phyloP scores from a whole-genome alignment of 768 basidiomycete genomes.

The Tephrocybe sp. region DNA sequence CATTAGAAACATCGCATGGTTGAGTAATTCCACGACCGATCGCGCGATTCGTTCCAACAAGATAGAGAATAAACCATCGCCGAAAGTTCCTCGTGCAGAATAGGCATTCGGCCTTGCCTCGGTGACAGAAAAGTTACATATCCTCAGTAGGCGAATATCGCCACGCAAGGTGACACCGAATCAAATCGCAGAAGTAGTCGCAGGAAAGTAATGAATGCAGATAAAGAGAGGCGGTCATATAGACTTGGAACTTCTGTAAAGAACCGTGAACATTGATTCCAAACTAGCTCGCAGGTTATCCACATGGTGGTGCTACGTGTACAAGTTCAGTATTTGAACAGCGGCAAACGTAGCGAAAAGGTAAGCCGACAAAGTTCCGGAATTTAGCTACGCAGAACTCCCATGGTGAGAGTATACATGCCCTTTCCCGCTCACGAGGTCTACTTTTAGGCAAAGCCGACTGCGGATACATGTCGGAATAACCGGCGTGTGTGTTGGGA shows the following conservation, averaged over 20 bases:
- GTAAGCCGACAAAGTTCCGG: slow-evolving; percentile 4
- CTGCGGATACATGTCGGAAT: slow-evolving; percentile 9
- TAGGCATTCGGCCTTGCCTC: too few species aligned
- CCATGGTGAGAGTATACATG: background rate
- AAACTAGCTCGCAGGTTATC: background rate
- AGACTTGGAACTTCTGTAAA: background rate
- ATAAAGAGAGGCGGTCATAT: background rate
- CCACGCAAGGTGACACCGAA: too few species aligned
- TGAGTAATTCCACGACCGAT: background rate
- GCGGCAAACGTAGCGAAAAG: background rate
- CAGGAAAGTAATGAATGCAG: too few species aligned
- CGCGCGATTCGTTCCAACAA: background rate
- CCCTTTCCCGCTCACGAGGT: background rate
- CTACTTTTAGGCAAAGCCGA: background rate
- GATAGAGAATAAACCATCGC: too few species aligned
- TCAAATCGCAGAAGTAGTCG: too few species aligned
- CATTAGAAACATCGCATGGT: background rate
- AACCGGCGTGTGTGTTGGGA: background rate
- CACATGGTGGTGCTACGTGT: background rate
- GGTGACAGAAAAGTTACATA: too few species aligned
- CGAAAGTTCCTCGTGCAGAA: too few species aligned
- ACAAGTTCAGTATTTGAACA: background rate
- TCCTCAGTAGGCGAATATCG: too few species aligned
- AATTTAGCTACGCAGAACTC: background rate
- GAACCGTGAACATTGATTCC: too few species aligned